Conservation (phyloP, 495 filamentous ascomycete genomes). For the Aspergillus ellipticus region DNA sequence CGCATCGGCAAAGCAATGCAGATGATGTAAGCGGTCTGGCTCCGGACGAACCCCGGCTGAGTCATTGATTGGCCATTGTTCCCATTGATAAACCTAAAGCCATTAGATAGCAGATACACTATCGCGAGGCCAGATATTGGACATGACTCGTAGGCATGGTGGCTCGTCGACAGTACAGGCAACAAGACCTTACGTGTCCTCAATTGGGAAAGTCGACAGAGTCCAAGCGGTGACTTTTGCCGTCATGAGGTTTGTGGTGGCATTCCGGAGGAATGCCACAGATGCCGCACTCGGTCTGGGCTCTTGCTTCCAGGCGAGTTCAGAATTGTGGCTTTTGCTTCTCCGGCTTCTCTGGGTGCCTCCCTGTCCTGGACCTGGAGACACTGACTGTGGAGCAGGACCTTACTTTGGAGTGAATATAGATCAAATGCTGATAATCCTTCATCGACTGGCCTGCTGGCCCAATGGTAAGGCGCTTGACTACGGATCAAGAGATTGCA, state of each 20-base stretch:
- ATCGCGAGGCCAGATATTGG: neutral
- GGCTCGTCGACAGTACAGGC: neutral
- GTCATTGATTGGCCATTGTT: neutral
- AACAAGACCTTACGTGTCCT: neutral
- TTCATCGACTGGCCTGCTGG: constrained; percentile 38
- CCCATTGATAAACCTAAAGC: neutral
- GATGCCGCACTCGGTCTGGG: neutral
- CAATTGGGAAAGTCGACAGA: neutral
- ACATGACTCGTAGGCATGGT: neutral
- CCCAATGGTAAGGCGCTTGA: constrained; percentile 72
- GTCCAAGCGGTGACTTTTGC: neutral
- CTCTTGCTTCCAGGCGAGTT: no score
- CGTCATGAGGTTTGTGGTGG: neutral
- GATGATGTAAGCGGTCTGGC: constrained; percentile 4
- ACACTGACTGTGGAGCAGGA: neutral
- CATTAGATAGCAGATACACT: neutral
- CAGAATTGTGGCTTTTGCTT: no score
- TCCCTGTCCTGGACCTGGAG: neutral
- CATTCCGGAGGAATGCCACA: neutral
- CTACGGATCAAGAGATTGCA: constrained; percentile 67
- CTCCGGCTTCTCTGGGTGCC: neutral
- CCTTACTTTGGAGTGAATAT: neutral
- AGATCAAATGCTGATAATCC: no score
- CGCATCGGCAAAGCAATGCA: constrained; percentile 1
- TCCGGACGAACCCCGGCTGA: neutral